Evolutionary conservation across 2,329 filamentous ascomycete genomes (phyloP), one percentile per base, ranked within the genome.

Genomic region (Talaromyces atroroseus): DNA sequence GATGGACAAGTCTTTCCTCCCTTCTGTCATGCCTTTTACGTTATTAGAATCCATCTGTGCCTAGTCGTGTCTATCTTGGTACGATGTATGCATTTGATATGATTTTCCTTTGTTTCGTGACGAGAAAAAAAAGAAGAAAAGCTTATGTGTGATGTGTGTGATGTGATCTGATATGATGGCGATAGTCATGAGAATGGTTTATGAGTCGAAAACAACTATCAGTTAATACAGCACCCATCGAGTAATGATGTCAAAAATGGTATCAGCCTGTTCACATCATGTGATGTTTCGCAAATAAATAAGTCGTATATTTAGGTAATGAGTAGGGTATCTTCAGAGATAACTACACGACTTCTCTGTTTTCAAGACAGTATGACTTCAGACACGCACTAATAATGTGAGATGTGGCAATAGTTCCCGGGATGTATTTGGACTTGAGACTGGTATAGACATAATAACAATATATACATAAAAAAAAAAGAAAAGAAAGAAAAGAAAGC

Each of bases 21-120:
- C 40, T 44, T 23, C 18, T 44, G 40, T 12, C 40, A 44, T 12
- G 40, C 40, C 26, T 44, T 18, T 44, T 44, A 44, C 20, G 40
- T 44, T 44, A 11, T 20, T 44, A 44, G 40, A 44, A 44, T 44
- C 40, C 40, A 21, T 44, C 40, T 44, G 18, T 44, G 40, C 40
- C 40, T 44, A 14, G 20, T n/a, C 40, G 40, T 44, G 40, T 23
- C 8, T 3, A 6, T 12, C 12, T 44, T 44, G 42, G 26, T 10
- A 20, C 42, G 20, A 36, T 44, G 40, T 53, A 46, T 54, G 48
- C 44, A 54, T 42, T 42, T 34, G 44, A 49, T 54, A 54, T 49
- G 52, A 54, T 54, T 54, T 54, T 54, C 52, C 52, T 54, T 40
- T 54, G 52, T 54, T 23, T 18, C 52, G 21, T 49, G n/a, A 54